Evolutionary conservation across 306 rosid species (phyloP).

Genomic region (Pterocarpus macrocarpus): DNA sequence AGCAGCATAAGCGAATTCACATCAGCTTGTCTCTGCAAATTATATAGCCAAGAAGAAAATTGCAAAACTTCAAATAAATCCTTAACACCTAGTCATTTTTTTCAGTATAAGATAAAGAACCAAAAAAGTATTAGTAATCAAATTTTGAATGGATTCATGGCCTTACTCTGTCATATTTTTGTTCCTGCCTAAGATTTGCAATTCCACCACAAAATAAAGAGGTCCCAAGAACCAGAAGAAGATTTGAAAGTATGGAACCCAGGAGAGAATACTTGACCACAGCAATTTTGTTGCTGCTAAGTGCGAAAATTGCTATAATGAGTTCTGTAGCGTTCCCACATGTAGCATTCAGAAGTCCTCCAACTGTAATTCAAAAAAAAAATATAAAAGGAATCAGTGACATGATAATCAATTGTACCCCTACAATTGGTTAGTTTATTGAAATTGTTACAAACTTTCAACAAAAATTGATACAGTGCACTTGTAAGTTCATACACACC

Average conservation of each 20-base stretch:
- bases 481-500: conserved; percentile 58
- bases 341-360: conserved; percentile 93
- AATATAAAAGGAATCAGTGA: not conserved
- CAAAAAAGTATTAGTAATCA: not conserved
- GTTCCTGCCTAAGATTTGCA: conserved; percentile 59
- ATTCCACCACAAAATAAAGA: conserved; percentile 88
- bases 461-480: not conserved
- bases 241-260: conserved; percentile 92
- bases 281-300: conserved; percentile 61
- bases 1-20: conserved; percentile 77
- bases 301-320: conserved; percentile 84
- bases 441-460: not conserved
- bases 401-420: not conserved
- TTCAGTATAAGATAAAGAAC: not conserved
- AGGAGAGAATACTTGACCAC: conserved; percentile 93
- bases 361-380: conserved; percentile 58
- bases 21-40: conserved; percentile 78
- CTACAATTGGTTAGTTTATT: not conserved
- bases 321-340: conserved; percentile 95
- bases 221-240: conserved; percentile 89
- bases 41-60: conserved; percentile 2
- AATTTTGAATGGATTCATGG: not conserved
- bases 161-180: conserved; percentile 79
- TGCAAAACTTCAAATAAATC: conserved; percentile 3
- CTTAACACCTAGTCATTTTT: not conserved